These are phyloP conservation scores for Lactarius hengduanensis DNA, from an alignment of 768 basidiomycete species.

Conservation along the genomic window DNA sequence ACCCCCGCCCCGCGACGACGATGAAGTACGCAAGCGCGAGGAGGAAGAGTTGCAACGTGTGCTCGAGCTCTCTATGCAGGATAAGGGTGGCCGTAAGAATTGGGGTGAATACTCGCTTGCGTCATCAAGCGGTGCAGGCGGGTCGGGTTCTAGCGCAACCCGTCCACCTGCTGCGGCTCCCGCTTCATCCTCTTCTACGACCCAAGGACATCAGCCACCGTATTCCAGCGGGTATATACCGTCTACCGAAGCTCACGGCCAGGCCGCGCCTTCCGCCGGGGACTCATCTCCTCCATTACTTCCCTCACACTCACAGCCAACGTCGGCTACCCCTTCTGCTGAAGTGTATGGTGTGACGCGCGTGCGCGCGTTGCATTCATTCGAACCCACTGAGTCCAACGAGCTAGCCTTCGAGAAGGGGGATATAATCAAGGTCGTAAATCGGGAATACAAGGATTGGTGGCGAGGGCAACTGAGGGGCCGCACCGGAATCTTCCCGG, in stretches of 20 bases:
- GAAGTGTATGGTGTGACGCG: conserved; percentile 58
- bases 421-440: conserved; percentile 92
- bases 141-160: conserved; percentile 33
- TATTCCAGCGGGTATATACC: conserved; percentile 58
- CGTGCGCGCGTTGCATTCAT: conserved; percentile 85
- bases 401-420: conserved; percentile 92
- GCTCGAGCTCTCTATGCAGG: conserved; percentile 89
- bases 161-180: conserved; percentile 28
- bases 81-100: conserved; percentile 74
- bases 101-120: conserved; percentile 49
- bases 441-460: conserved; percentile 94
- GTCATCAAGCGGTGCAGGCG: conserved; percentile 39
- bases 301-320: conserved; percentile 33
- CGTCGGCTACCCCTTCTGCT: conserved; percentile 33
- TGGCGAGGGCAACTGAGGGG: conserved; percentile 92
- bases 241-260: conserved; percentile 9
- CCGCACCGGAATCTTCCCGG: conserved; percentile 92
- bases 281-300: conserved; percentile 25
- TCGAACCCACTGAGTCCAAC: conserved; percentile 82
- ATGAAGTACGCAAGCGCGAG: conserved; percentile 77
- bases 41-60: conserved; percentile 95
- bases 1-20: conserved; percentile 67
- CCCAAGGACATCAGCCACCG: conserved; percentile 33
- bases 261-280: conserved; percentile 31
- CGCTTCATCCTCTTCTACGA: conserved; percentile 29